Evolutionary conservation across 2,329 filamentous ascomycete genomes (phyloP).

Genomic region (Hysterium pulicare): DNA sequence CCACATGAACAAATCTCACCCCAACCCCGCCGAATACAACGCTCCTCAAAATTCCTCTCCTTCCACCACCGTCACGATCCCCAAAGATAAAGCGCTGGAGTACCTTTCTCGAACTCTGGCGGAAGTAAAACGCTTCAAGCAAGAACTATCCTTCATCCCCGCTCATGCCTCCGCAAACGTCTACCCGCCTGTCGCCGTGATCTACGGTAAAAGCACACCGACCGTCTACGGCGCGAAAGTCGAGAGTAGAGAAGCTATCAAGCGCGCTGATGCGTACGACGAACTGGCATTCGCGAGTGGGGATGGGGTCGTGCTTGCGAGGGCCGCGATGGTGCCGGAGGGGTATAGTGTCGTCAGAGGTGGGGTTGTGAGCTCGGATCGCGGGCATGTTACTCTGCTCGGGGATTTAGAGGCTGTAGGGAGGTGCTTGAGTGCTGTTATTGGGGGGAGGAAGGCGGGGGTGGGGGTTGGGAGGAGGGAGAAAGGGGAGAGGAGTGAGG

Average conservation of each 20-base stretch:
- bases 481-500: no score
- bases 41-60: constrained; percentile 18
- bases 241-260: constrained; percentile 67
- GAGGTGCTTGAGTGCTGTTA: constrained; percentile 65
- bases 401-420: constrained; percentile 83
- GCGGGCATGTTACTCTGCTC: constrained; percentile 82
- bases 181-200: constrained; percentile 77
- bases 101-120: constrained; percentile 76
- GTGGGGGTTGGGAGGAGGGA: constrained; percentile 71
- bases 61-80: constrained; percentile 49
- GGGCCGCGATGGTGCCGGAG: constrained; percentile 77
- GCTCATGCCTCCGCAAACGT: constrained; percentile 60
- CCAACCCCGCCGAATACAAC: constrained; percentile 23
- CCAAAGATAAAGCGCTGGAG: constrained; percentile 52
- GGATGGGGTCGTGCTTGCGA: constrained; percentile 84
- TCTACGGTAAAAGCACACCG: constrained; percentile 84
- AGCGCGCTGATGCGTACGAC: constrained; percentile 75
- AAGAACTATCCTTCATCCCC: constrained; percentile 63
- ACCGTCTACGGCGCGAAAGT: constrained; percentile 83
- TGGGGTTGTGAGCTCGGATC: constrained; percentile 73
- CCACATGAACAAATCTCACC: constrained; percentile 42
- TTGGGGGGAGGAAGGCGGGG: constrained; percentile 66
- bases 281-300: constrained; percentile 82
- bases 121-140: constrained; percentile 70
- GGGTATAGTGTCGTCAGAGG: constrained; percentile 73